Percentiles rank a stretch among this genome's conserved stretches.
phyloP scores from a whole-genome alignment of 2,329 filamentous ascomycete species.

The Phialophora tarda region DNA sequence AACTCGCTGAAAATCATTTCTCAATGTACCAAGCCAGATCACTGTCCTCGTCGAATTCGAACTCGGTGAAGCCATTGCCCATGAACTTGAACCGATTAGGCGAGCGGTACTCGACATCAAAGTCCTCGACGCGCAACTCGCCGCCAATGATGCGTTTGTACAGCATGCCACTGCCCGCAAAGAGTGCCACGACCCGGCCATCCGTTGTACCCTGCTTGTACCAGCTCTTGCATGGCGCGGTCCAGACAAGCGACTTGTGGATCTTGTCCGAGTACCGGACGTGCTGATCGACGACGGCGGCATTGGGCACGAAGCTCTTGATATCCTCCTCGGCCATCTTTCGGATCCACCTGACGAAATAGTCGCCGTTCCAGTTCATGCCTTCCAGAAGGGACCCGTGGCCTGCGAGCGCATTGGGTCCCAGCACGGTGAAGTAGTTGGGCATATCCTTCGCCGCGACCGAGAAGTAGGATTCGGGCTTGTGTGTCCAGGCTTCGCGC shows the following conservation, averaged over 20 bases:
- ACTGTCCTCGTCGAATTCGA: conserved; percentile 39
- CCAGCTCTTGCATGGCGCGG: conserved; percentile 31
- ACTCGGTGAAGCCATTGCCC: conserved; percentile 55
- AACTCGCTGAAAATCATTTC: neutral
- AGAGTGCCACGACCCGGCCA: conserved; percentile 30
- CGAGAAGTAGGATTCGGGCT: conserved; percentile 42
- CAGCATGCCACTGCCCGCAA: conserved; percentile 42
- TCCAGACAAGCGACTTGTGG: conserved; percentile 43
- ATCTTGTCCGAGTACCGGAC: conserved; percentile 44
- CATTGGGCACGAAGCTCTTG: conserved; percentile 41
- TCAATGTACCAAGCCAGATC: conserved; percentile 43
- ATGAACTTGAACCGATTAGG: conserved; percentile 56
- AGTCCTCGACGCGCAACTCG: conserved; percentile 52
- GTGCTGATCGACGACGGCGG: conserved; percentile 43
- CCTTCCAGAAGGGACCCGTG: conserved; percentile 41
- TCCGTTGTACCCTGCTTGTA: conserved; percentile 28
- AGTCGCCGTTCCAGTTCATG: conserved; percentile 41
- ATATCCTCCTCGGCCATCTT: conserved; percentile 46
- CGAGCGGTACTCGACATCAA: conserved; percentile 53
- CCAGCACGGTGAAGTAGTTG: conserved; percentile 46
- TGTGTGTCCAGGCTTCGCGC: conserved; percentile 40
- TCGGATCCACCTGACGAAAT: conserved; percentile 42
- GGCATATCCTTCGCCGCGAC: conserved; percentile 41
- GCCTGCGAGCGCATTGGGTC: conserved; percentile 41
- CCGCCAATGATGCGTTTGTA: conserved; percentile 27